Evolutionary conservation across 169 alveolate genomes (phyloP), one percentile per base, ranked within the genome.

Genomic region (Plasmodium gonderi): DNA sequence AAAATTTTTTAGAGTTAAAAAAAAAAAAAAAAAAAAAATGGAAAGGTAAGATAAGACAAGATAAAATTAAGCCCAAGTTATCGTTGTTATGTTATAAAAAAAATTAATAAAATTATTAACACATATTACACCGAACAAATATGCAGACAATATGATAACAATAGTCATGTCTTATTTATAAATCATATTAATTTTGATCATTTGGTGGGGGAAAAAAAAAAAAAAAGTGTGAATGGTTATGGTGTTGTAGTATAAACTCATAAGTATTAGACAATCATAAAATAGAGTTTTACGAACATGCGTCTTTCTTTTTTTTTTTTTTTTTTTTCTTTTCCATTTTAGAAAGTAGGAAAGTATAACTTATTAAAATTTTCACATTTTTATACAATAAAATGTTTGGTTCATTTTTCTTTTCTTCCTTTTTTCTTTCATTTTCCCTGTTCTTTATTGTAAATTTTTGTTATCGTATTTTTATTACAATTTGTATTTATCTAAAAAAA

Each of bases 391-490:
- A 75, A 75, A 75, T 75, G 81, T 8, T 75, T 42, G 81, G 81
- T 17, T 75, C 81, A n/a, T 60, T 60, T 60, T 75, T 75, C 81
- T 75, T 75, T 75, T 42, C 67, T 26, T 51, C 76, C 8, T 79
- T 79, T 11, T 79, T 79, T 65, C 75, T 47, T 26, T 79, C 72
- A 31, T 79, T 79, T 44, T 33, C 40, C n/a, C 33, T 47, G 6
- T 47, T 79, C 40, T 54, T 79, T 36, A 20, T 47, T 79, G 12
- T 78, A 29, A 78, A 78, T 78, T 31, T 78, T 78, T 78, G 40
- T 79, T 79, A 17, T 23, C 40, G 17, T 79, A 29, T 51, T 79
- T 51, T 79, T 79, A 51, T 79, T 79, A 49, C 89, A 54, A 45
- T 44, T 9, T 26, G 23, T 79, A 79, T 51, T 23, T 79, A 51